A percentile compares a stretch with the other conserved stretches of the same genome.
Evolutionary conservation across 495 filamentous ascomycete genomes (phyloP).

Genomic region (Bacidia rubella): DNA sequence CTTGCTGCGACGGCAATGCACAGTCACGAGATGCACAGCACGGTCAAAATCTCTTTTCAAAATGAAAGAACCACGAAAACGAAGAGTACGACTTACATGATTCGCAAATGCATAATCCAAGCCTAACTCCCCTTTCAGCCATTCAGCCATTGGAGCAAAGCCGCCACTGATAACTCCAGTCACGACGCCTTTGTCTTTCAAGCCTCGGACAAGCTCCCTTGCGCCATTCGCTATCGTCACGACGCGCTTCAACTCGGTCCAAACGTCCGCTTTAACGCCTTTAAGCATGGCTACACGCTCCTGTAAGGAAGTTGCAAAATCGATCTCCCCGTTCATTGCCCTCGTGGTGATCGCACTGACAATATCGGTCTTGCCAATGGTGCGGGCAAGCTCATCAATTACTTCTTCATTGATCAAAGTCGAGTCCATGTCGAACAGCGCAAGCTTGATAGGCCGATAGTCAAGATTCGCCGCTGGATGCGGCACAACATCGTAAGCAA

Average conservation of each 20-base stretch:
- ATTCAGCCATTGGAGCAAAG: slow-evolving; percentile 76
- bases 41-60: background rate
- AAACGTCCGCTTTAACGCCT: slow-evolving; percentile 66
- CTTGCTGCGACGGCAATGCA: background rate
- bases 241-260: slow-evolving; percentile 56
- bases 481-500: slow-evolving; percentile 67
- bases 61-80: too few relatives aligned
- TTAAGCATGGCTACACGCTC: slow-evolving; percentile 68
- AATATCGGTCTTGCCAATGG: slow-evolving; percentile 56
- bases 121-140: slow-evolving; percentile 66
- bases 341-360: slow-evolving; percentile 74
- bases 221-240: slow-evolving; percentile 76
- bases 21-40: slow-evolving; percentile 1
- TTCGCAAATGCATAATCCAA: slow-evolving; percentile 84
- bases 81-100: slow-evolving; percentile 16
- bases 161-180: slow-evolving; percentile 86
- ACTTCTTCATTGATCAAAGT: slow-evolving; percentile 94
- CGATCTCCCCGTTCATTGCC: slow-evolving; percentile 94
- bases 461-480: slow-evolving; percentile 46
- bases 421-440: slow-evolving; percentile 95
- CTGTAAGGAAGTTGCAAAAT: slow-evolving; percentile 70
- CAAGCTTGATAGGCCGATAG: slow-evolving; percentile 37
- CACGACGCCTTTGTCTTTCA: slow-evolving; percentile 67
- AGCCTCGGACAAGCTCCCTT: slow-evolving; percentile 49
- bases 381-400: slow-evolving; percentile 82